Conservation (phyloP, 768 basidiomycete genomes). For the Gloeopeniophorella convolvens region DNA sequence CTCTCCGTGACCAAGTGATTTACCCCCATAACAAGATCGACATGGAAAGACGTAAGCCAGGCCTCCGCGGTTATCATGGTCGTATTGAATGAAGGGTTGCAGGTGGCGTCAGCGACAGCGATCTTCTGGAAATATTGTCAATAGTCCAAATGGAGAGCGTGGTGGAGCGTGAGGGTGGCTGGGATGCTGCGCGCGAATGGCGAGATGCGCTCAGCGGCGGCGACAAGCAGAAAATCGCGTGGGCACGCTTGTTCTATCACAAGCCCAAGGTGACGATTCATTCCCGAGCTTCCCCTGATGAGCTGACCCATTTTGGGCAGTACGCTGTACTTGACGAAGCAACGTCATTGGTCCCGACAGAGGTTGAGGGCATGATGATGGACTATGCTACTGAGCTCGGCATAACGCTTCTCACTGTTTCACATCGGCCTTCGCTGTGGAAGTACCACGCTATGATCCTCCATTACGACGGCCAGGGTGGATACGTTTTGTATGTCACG, state of each 20-base stretch:
- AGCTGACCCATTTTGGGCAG: slow-evolving; percentile 34
- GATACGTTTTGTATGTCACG: slow-evolving; percentile 81
- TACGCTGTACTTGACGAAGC: slow-evolving; percentile 97
- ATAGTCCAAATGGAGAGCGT: slow-evolving; percentile 81
- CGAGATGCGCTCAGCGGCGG: slow-evolving; percentile 89
- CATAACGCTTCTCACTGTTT: slow-evolving; percentile 91
- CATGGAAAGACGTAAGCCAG: slow-evolving; percentile 60
- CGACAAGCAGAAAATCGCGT: slow-evolving; percentile 95
- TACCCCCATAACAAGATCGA: slow-evolving; percentile 83
- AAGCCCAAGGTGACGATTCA: slow-evolving; percentile 62
- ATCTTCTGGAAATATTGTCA: slow-evolving; percentile 64
- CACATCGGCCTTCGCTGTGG: slow-evolving; percentile 92
- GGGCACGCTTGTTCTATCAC: slow-evolving; percentile 96
- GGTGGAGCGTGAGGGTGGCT: slow-evolving; percentile 94
- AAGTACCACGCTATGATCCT: slow-evolving; percentile 84
- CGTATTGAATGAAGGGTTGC: neutral
- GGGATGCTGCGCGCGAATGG: slow-evolving; percentile 89
- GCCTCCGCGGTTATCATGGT: neutral
- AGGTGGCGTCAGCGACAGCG: slow-evolving; percentile 70
- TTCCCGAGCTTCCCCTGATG: neutral
- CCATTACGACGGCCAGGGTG: slow-evolving; percentile 91
- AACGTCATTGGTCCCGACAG: slow-evolving; percentile 87
- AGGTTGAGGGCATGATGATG: slow-evolving; percentile 94
- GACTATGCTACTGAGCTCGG: slow-evolving; percentile 80
- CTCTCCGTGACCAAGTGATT: slow-evolving; percentile 91